These are phyloP conservation scores for Haplosporangium sp. DNA, from an alignment of 371 early-diverging fungal species.

Conservation along the genomic window DNA sequence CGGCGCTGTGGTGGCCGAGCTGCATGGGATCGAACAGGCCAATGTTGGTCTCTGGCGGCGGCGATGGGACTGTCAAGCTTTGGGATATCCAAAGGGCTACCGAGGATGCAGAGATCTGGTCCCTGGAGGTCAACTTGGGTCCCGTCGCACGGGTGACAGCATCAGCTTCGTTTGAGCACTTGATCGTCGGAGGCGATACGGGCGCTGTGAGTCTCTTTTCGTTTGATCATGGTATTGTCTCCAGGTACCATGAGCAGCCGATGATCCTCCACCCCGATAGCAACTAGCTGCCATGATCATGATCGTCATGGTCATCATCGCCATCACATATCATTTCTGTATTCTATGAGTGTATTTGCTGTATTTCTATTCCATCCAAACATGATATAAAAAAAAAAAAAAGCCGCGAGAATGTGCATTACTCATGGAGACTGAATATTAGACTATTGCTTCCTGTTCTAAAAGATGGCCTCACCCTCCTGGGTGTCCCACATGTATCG, in stretches of 20 bases:
- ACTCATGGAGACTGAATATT: background rate
- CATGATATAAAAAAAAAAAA: background rate
- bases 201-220: conserved; percentile 39
- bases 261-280: conserved; percentile 23
- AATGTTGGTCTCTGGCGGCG: conserved; percentile 47
- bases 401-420: background rate
- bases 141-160: conserved; percentile 34
- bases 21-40: conserved; percentile 11
- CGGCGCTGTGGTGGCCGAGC: conserved; percentile 46
- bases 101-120: conserved; percentile 36
- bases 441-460: background rate
- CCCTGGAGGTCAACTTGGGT: conserved; percentile 30
- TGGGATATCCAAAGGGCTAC: conserved; percentile 50
- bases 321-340: no score
- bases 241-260: conserved; percentile 19
- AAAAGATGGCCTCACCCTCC: conserved; percentile 58
- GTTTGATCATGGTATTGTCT: conserved; percentile 24
- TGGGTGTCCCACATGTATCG: conserved; percentile 89
- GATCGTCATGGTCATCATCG: no score
- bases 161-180: conserved; percentile 20
- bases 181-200: conserved; percentile 36
- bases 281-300: background rate
- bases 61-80: conserved; percentile 44
- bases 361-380: background rate
- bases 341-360: no score